Base-by-base conservation (phyloP, 306 rosid species). In the Acacia melanoxylon region DNA sequence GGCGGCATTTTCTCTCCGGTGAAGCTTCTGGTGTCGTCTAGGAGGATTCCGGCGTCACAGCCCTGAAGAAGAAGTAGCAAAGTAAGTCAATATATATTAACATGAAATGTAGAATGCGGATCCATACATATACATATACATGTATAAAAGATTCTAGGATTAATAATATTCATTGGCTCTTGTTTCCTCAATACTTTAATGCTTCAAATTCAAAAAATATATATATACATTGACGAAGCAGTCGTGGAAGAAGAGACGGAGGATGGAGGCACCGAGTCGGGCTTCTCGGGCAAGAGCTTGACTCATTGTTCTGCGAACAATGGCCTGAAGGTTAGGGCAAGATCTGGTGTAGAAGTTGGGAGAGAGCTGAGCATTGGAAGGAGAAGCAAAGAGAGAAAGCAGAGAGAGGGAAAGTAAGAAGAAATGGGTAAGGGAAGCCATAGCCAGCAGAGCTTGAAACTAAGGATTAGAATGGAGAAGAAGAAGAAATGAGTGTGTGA, bases 221-320 rank as follows among this genome's bases (percentile, higher is more conserved):
- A 31, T 31, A 31, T 37, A 35, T 37, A 92, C 98, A 68, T 93
- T 89, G 0, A 93, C 97, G 6, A 95, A 93, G 87, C 95, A 93
- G 56, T 95, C 97, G 58, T 95, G 98, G 91, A 95, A 95, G 91
- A 93, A 89, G 86, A 95, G 62, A 61, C 95, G 95, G 79, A 93
- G 91, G 52, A 93, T 81, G 22, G 99, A 95, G 81, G 98, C 96
- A 1, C 85, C 99, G 1, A 95, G 33, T 1, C 97, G 82, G 3
- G 86, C 19, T 75, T 95, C 98, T 31, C 1, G 52, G 3, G 0
- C 9, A 35, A 95, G 49, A 77, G 90, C 94, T 72, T 78, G 82
- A 4, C 0, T 67, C 92, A 93, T 91, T 41, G 42, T 77, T 41
- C 22, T 75, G 19, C 88, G 95, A 27, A 95, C 94, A 22, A 82